These are phyloP conservation scores for Exophiala spinifera DNA, from an alignment of 2,329 filamentous ascomycete genomes.

Conservation along the genomic window DNA sequence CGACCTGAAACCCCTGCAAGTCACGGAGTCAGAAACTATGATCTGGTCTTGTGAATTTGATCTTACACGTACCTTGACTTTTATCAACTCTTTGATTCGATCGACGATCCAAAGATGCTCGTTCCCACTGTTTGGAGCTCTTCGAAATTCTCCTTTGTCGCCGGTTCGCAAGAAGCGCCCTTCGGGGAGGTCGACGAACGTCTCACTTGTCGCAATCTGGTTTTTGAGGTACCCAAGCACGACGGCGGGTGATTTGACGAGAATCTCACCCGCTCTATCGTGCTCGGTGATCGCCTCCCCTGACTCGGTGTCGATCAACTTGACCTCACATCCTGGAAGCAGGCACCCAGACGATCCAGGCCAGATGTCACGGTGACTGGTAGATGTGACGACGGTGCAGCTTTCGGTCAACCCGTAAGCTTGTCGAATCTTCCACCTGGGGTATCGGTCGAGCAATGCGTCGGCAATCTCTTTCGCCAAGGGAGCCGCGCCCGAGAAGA, in stretches of 20 bases:
- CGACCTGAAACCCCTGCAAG: not conserved
- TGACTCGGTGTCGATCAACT: conserved; percentile 61
- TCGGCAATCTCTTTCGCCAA: conserved; percentile 69
- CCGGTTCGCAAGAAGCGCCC: conserved; percentile 75
- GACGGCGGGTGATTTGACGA: conserved; percentile 74
- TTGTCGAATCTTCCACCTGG: conserved; percentile 64
- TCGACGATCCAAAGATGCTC: conserved; percentile 73
- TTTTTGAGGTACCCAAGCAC: conserved; percentile 85
- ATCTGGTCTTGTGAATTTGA: not conserved
- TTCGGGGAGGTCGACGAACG: conserved; percentile 63
- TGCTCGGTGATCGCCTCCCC: conserved; percentile 68
- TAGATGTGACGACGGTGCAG: conserved; percentile 64
- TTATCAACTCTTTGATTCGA: conserved; percentile 74
- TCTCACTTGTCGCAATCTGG: conserved; percentile 75
- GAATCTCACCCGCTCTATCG: conserved; percentile 74
- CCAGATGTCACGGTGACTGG: conserved; percentile 58
- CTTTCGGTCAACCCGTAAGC: conserved; percentile 80
- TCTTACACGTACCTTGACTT: conserved; percentile 60
- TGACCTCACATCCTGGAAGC: conserved; percentile 61
- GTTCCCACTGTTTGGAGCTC: conserved; percentile 57
- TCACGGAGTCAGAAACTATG: too few species aligned
- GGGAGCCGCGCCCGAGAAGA: conserved; percentile 77
- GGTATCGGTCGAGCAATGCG: conserved; percentile 61
- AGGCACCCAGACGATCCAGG: conserved; percentile 71
- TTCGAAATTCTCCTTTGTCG: conserved; percentile 72